Base-by-base conservation (phyloP, 2,329 filamentous ascomycete genomes). In the Xylariomycetidae sp. region DNA sequence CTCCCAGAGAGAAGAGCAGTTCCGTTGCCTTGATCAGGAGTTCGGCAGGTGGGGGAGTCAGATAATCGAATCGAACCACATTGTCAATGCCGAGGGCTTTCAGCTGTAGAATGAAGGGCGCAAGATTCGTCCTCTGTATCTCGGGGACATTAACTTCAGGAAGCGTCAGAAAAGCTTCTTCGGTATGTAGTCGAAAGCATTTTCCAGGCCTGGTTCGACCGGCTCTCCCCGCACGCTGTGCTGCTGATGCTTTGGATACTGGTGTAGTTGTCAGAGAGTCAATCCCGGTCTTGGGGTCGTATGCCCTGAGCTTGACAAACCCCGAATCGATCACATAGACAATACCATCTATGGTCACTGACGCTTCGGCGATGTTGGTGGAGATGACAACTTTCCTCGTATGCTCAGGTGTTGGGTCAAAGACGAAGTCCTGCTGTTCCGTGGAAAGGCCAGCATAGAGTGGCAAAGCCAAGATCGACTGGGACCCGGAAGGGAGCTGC, bases 81-180 rank as follows among this genome's bases (percentile, higher is more conserved):
- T 98, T 96, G 57, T 95, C 89, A 46, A 96, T 93, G 0, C 92
- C 92, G 2, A 98, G 69, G 1, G 92, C 90, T 61, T 96, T 95
- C 24, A 98, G 77, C 52, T 96, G 90, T 26, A 98, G 70, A 24
- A 96, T 75, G 3, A 88, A 79, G 0, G 88, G 85, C 0, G 90
- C 88, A 15, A 98, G 72, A 51, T 96, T 94, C 2, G 85, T 89
- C 31, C 92, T 77, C 53, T 95, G 89, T 19, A 96, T 88, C 57
- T 98, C 92, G 0, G 92, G 92, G 2, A 86, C 68, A 8, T 85
- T 94, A 18, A 79, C 71, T 38, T 85, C 79, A 1, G 78, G 70
- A 4, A 98, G 67, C 3, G 59, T 56, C 22, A 74, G 64, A 53
- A 79, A 93, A 2, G 73, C 69, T 14, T 76, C 64, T 61, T 95